These are phyloP conservation scores for Neltuma alba DNA, from an alignment of 306 rosid genomes.

Conservation along the genomic window DNA sequence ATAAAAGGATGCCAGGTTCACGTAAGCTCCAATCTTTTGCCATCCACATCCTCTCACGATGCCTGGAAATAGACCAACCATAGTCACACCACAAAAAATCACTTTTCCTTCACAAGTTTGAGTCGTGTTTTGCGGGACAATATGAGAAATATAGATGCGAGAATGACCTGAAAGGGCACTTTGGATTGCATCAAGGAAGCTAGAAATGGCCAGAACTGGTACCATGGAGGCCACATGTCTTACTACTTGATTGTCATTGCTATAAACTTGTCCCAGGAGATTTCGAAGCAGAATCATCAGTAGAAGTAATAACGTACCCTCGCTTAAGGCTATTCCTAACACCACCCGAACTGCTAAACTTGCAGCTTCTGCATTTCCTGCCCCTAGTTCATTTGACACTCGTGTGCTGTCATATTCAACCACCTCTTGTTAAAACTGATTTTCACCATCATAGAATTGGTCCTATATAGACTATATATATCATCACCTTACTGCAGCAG, in stretches of 20 bases:
- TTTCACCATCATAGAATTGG: background rate
- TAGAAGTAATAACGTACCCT: conserved; percentile 27
- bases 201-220: conserved; percentile 54
- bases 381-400: background rate
- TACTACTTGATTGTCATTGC: conserved; percentile 51
- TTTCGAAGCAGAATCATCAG: conserved; percentile 48
- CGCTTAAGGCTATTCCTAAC: background rate
- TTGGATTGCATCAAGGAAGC: conserved; percentile 60
- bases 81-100: background rate
- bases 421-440: background rate
- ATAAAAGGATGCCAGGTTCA: conserved; percentile 61
- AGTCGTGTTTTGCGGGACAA: background rate
- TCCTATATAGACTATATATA: background rate
- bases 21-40: conserved; percentile 65
- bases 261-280: conserved; percentile 56
- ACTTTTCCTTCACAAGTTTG: too few relatives aligned
- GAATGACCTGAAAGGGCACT: conserved; percentile 55
- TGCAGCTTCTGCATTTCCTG: background rate
- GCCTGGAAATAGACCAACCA: conserved; percentile 31
- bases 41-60: conserved; percentile 67
- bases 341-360: background rate
- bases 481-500: conserved; percentile 3
- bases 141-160: background rate
- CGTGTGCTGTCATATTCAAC: background rate
- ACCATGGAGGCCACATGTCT: conserved; percentile 47